Evolutionary conservation across 352 stramenopile species (phyloP), one percentile per base, ranked within the genome.

Genomic region (Globisporangium orthogonon): DNA sequence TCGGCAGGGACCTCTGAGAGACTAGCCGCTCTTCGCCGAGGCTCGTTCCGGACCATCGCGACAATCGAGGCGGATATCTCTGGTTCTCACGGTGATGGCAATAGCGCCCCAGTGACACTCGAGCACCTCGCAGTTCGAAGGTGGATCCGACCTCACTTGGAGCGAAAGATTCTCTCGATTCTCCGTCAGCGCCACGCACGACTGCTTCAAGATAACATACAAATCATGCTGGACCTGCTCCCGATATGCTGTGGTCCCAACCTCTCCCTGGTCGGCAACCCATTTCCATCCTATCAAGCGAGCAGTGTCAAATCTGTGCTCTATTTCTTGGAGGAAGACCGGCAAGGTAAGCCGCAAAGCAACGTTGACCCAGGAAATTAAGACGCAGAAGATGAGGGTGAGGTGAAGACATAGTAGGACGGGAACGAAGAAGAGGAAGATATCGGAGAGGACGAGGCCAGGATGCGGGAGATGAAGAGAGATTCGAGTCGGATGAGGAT

Each of bases 61-160:
- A 4, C 29, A 1, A 56, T 59, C 7, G 23, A 43, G 0, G 18
- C 56, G 11, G 23, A 64, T 18, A 10, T 47, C 50, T 17, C 50
- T 51, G 28, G 45, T 35, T 40, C 47, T 0, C 17, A 39, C 2
- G 15, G 48, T 1, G 31, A 52, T 17, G 62, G 56, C 14, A 62
- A 54, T 2, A 52, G 44, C 7, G 52, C 48, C 3, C 73, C 73
- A 14, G 56, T 81, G 9, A 79, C 69, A 1, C 65, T 64, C 3
- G 45, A 83, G 63, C 73, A 86, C 31, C 55, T 78, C 4, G 76
- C 76, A 1, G 47, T 86, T 6, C 62, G 76, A 0, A 45, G 56
- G 6, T 86, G 76, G 76, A 80, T 84, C 41, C 63, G 70, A 2
- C 76, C 73, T 3, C 70, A 67, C 33, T 56, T 80, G 13, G 62